Base-by-base conservation (phyloP, 2,329 filamentous ascomycete genomes). In the Cladosporium sp. region DNA sequence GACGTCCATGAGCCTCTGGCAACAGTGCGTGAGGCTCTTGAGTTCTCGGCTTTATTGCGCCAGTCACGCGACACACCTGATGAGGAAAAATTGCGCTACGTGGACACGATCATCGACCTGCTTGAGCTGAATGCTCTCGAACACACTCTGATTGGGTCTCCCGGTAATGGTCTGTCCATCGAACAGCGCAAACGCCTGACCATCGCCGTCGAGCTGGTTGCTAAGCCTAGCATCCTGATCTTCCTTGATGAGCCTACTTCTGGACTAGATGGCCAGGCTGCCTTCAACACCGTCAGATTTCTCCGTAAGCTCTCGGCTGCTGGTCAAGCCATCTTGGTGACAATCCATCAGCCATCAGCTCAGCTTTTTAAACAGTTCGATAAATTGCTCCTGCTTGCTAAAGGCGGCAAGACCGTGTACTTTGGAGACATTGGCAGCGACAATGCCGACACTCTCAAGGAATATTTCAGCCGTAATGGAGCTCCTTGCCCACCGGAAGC, bases 291-390 rank as follows among this genome's bases (percentile, higher is more conserved):
- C 59, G 64, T 23, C 67, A 66, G 87, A 0, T 90, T 91, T 76
- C 74, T 91, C 18, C 81, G 87, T 14, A 90, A 89, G 73, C 81
- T 91, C 0, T 87, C 88, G 6, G 84, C 86, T 57, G 84, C 83
- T 1, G 89, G 89, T 0, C 89, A 91, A 70, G 87, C 89, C 5
- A 85, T 91, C 2, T 78, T 91, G 0, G 87, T 87, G 66, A 91
- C 89, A 0, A 91, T 91, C 44, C 89, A 91, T 70, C 89, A 91
- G 74, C 89, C 89, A 0, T 89, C 87, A 1, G 86, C 87, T 0
- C 84, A 87, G 7, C 79, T 91, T 0, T 90, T 91, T 63, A 82
- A 86, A 11, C 82, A 88, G 35, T 91, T 91, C 66, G 89, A 91
- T 68, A 84, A 83, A 0, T 82, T 91, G 0, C 79, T 91, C 0